Evolutionary conservation across 192 early-diverging fungal species (phyloP), one percentile per base, ranked within the genome.

Genomic region (Rhizoclosmatium globosum): DNA sequence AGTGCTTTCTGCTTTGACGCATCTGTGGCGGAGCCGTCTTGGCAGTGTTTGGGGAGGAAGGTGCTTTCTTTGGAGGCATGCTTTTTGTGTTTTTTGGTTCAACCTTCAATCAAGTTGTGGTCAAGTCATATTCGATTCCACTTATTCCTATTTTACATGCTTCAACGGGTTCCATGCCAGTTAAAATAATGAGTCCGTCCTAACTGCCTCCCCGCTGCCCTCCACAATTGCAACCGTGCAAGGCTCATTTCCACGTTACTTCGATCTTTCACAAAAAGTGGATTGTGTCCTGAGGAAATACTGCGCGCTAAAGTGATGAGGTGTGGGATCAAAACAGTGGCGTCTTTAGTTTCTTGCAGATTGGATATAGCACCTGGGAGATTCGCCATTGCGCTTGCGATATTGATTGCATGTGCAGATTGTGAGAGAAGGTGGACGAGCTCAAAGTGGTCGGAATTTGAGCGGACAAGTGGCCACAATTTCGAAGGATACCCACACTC

Each of bases 191-290:
- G 23, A 72, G 58, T 23, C 53, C 47, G 57, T 58, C 9, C 57
- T 19, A 23, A 72, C 9, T 31, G 43, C 48, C 17, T 41, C 7
- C 70, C 70, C 6, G 57, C 43, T 15, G 11, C 17, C n/a, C 42
- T 74, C 72, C 72, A 74, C 43, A 74, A 2, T 42, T 43, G 23
- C 11, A 74, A 47, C 43, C 59, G n/a, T 43, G 72, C 72, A n/a
- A 21, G 19, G 59, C 72, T 74, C 38, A 38, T 31, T n/a, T 74
- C 58, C 19, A 74, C 39, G 42, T 62, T 42, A 15, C 11, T 1
- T 31, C 59, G 56, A 43, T 74, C 59, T 43, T 78, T 78, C 7
- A 78, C 77, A 70, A 78, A 78, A 4, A 78, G 41, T 13, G 77
- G 7, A 44, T 71, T 78, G 42, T 78, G 77, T 11, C 57, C 58